Conservation (phyloP, 441 rosid species). For the Isatis lusitanica region DNA sequence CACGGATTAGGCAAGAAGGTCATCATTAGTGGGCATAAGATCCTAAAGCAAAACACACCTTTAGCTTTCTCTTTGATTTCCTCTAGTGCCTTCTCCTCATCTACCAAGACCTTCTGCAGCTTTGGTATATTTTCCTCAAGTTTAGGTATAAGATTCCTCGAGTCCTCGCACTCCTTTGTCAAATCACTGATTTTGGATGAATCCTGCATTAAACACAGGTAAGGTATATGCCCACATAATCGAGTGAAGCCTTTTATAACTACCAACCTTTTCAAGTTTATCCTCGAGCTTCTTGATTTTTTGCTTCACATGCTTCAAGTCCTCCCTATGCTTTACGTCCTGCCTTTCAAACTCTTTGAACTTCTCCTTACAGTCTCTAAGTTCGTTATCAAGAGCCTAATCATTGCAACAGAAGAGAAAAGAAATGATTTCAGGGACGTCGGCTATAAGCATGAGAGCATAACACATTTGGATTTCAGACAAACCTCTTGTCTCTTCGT, state of each 20-base stretch:
- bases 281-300: slow-evolving; percentile 93
- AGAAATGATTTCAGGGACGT: background rate
- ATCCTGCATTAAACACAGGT: slow-evolving; percentile 56
- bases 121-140: slow-evolving; percentile 78
- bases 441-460: slow-evolving; percentile 3
- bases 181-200: slow-evolving; percentile 60
- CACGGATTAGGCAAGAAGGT: slow-evolving; percentile 4
- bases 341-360: slow-evolving; percentile 97
- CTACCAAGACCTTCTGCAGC: slow-evolving; percentile 60
- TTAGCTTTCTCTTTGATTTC: slow-evolving; percentile 72
- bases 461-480: slow-evolving; percentile 19
- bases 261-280: slow-evolving; percentile 70
- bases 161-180: slow-evolving; percentile 68
- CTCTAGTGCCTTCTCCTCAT: slow-evolving; percentile 76
- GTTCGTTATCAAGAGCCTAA: slow-evolving; percentile 77
- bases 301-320: slow-evolving; percentile 89
- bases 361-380: slow-evolving; percentile 72
- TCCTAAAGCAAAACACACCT: slow-evolving; percentile 49
- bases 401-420: slow-evolving; percentile 27
- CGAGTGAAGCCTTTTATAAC: slow-evolving; percentile 30
- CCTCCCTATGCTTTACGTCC: slow-evolving; percentile 89
- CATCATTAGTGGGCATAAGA: slow-evolving; percentile 9
- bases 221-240: slow-evolving; percentile 27
- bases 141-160: slow-evolving; percentile 65
- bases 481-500: slow-evolving; percentile 84